These are phyloP conservation scores for Ophiostoma ulmi DNA, from an alignment of 2,329 filamentous ascomycete species.

Conservation along the genomic window DNA sequence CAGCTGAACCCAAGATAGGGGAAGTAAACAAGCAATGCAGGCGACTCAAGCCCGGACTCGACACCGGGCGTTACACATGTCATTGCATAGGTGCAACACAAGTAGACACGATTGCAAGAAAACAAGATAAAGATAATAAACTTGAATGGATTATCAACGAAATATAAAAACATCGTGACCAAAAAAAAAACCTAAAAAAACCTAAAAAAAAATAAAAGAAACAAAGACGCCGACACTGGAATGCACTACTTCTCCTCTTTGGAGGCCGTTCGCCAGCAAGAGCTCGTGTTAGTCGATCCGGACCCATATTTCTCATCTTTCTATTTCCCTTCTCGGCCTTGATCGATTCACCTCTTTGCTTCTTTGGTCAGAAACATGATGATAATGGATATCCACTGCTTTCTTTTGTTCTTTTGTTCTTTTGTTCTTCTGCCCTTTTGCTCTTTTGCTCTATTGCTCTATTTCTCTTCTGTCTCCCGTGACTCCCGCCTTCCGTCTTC, in stretches of 20 bases:
- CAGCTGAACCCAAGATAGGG: constrained; percentile 3
- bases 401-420: background rate
- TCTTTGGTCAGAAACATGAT: constrained; percentile 2
- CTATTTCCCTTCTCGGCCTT: background rate
- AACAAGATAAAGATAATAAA: background rate
- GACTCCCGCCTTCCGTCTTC: background rate
- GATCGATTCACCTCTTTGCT: constrained; percentile 2
- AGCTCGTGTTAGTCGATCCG: constrained; percentile 11
- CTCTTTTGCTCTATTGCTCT: too few relatives aligned
- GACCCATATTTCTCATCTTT: background rate
- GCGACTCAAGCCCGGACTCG: background rate
- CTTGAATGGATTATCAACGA: background rate
- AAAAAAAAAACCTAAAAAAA: too few relatives aligned
- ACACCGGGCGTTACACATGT: background rate
- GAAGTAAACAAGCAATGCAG: background rate
- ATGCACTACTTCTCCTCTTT: background rate
- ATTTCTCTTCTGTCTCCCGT: background rate
- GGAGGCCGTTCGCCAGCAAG: constrained; percentile 8
- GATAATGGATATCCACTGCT: constrained; percentile 6
- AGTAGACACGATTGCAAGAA: background rate
- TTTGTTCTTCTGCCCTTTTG: background rate
- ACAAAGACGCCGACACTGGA: constrained; percentile 2
- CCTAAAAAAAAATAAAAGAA: background rate
- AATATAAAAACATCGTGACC: background rate
- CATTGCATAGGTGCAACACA: background rate